Percentiles rank a stretch among this genome's conserved stretches.
Conservation (phyloP, 2,329 filamentous ascomycete genomes). For the Pseudopithomyces chartarum region DNA sequence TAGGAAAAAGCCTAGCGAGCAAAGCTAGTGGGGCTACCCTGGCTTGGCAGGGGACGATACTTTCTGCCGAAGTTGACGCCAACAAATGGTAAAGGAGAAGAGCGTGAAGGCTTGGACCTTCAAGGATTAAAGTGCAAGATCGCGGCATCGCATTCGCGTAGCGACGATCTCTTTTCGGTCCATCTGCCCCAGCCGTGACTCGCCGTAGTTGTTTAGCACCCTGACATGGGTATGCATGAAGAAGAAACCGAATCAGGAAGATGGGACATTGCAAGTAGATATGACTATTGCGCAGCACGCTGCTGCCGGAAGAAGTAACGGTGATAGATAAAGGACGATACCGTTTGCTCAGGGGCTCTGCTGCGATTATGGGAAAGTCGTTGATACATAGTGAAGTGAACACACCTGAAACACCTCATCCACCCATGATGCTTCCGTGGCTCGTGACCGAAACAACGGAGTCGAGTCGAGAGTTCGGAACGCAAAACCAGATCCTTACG, state of each 20-base stretch:
- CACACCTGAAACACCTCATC: too few species aligned
- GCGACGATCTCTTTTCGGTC: background rate
- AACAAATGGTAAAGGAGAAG: conserved; percentile 11
- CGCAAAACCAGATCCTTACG: background rate
- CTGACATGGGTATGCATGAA: background rate
- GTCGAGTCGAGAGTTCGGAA: background rate
- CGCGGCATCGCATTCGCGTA: background rate
- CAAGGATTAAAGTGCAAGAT: conserved; percentile 5
- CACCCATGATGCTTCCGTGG: too few species aligned
- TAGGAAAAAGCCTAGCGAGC: conserved; percentile 36
- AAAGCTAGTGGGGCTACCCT: conserved; percentile 12
- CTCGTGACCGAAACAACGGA: too few species aligned
- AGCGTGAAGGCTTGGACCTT: background rate
- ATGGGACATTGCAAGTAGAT: background rate
- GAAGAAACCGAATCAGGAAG: background rate
- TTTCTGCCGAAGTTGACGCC: conserved; percentile 5
- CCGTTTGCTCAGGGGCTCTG: too few species aligned
- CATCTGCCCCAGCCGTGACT: background rate
- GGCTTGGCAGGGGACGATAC: conserved; percentile 40
- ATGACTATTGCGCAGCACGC: background rate
- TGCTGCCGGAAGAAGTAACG: too few species aligned
- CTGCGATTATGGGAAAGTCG: too few species aligned
- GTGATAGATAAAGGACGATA: too few species aligned
- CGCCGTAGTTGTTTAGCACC: background rate
- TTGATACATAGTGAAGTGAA: too few species aligned